Evolutionary conservation across 139 green algal species (phyloP).

Genomic region (Micromonas commoda): DNA sequence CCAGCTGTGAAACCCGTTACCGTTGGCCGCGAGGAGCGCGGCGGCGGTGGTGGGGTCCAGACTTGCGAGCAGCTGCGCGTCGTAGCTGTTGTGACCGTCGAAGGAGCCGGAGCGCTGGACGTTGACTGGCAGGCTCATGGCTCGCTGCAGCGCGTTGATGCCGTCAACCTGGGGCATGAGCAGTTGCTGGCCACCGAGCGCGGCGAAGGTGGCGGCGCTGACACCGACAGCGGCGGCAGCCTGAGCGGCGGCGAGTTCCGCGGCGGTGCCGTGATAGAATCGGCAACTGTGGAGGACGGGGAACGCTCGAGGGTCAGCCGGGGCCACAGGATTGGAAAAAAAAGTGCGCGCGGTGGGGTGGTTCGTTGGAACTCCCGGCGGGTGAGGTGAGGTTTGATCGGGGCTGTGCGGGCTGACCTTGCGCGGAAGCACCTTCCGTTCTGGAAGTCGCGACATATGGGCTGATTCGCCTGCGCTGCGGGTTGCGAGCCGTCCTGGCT

Average conservation of each 20-base stretch:
- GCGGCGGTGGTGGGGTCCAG: too few relatives aligned
- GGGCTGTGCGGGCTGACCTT: not conserved
- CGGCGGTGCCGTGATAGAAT: slow-evolving; percentile 16
- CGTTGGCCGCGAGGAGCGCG: too few relatives aligned
- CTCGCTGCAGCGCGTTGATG: not conserved
- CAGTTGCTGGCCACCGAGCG: too few relatives aligned
- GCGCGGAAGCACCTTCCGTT: slow-evolving; percentile 18
- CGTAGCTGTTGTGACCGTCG: too few relatives aligned
- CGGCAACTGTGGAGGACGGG: not conserved
- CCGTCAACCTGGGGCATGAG: not conserved
- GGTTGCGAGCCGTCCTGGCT: slow-evolving; percentile 5
- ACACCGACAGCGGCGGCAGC: not conserved
- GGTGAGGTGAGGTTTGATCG: not conserved
- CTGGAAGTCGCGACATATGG: slow-evolving; percentile 17
- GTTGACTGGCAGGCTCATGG: not conserved
- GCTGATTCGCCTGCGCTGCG: not conserved
- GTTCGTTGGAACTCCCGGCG: too few relatives aligned
- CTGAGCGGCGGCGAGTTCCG: not conserved
- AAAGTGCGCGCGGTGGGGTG: too few relatives aligned
- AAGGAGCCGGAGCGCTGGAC: too few relatives aligned
- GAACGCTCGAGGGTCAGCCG: too few relatives aligned
- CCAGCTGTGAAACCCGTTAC: too few relatives aligned
- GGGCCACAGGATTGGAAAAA: too few relatives aligned
- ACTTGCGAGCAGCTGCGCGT: too few relatives aligned
- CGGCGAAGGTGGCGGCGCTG: not conserved